These are phyloP conservation scores for Paspalum vaginatum DNA, from an alignment of 176 grass and related monocot genomes.

Conservation along the genomic window DNA sequence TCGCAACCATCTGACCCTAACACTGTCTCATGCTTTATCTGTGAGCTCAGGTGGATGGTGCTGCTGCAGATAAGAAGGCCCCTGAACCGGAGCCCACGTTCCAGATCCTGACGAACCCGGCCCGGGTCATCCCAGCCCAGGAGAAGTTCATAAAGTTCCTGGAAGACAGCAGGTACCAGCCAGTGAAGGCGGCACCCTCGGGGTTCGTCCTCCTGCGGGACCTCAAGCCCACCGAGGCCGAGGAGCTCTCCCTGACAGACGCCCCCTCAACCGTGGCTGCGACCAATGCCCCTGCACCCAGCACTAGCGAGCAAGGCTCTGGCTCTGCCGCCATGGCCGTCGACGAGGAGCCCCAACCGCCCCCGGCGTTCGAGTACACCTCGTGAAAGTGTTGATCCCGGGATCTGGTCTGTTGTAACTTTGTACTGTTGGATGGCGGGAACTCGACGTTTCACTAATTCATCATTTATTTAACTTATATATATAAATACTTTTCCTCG, in stretches of 20 bases:
- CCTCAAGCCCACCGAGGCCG: constrained; percentile 60
- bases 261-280: constrained; percentile 29
- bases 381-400: constrained; percentile 31
- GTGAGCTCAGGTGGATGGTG: constrained; percentile 55
- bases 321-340: constrained; percentile 68
- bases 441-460: constrained; percentile 12
- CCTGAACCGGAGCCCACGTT: constrained; percentile 57
- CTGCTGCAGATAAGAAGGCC: constrained; percentile 54
- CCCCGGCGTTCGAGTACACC: constrained; percentile 65
- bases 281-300: constrained; percentile 10
- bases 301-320: constrained; percentile 42
- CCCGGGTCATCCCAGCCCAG: constrained; percentile 72
- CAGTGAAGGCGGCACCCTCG: constrained; percentile 61
- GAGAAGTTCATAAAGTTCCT: constrained; percentile 85
- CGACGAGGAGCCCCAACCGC: constrained; percentile 77
- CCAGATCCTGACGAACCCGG: constrained; percentile 68
- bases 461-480: neutral
- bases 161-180: constrained; percentile 72
- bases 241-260: constrained; percentile 64
- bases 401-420: constrained; percentile 19
- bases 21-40: neutral
- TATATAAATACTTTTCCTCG: neutral
- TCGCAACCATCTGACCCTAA: neutral
- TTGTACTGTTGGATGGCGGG: neutral
- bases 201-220: constrained; percentile 74